These are phyloP conservation scores for Didymellaceae sp. DNA, from an alignment of 2,329 filamentous ascomycete genomes.

Conservation along the genomic window DNA sequence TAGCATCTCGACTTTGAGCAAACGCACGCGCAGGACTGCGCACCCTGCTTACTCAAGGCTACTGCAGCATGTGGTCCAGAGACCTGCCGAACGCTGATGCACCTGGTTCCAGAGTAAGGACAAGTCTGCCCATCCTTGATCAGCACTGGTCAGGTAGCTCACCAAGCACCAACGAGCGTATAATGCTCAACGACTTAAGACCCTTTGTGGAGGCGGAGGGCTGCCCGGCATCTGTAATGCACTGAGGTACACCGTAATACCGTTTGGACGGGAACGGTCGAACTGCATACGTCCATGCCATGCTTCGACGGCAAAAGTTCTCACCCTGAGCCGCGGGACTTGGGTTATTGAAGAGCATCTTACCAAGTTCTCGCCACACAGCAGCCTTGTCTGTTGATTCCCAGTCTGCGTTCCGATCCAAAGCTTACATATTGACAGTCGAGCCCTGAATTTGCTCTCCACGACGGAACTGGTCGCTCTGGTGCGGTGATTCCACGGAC, in stretches of 20 bases:
- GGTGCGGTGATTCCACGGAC: slow-evolving; percentile 39
- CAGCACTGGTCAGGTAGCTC: slow-evolving; percentile 44
- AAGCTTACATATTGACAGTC: slow-evolving; percentile 13
- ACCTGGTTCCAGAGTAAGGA: slow-evolving; percentile 44
- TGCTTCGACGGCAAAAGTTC: slow-evolving; percentile 37
- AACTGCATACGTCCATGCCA: slow-evolving; percentile 40
- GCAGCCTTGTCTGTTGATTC: slow-evolving; percentile 1
- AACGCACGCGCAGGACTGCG: slow-evolving; percentile 32
- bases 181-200: slow-evolving; percentile 47
- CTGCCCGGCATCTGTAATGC: slow-evolving; percentile 47
- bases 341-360: slow-evolving; percentile 23
- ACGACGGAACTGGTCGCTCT: slow-evolving; percentile 34
- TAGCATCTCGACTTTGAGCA: slow-evolving; percentile 30
- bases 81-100: slow-evolving; percentile 44
- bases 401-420: neutral
- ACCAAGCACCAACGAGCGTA: slow-evolving; percentile 35
- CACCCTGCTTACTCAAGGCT: slow-evolving; percentile 41
- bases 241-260: slow-evolving; percentile 44
- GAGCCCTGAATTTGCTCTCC: slow-evolving; percentile 22
- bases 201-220: slow-evolving; percentile 36
- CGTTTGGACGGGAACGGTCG: slow-evolving; percentile 35
- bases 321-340: slow-evolving; percentile 33
- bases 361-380: slow-evolving; percentile 20
- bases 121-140: slow-evolving; percentile 38
- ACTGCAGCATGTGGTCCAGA: slow-evolving; percentile 45